Conservation (phyloP, 2,329 filamentous ascomycete genomes). For the Exophiala viscosa region DNA sequence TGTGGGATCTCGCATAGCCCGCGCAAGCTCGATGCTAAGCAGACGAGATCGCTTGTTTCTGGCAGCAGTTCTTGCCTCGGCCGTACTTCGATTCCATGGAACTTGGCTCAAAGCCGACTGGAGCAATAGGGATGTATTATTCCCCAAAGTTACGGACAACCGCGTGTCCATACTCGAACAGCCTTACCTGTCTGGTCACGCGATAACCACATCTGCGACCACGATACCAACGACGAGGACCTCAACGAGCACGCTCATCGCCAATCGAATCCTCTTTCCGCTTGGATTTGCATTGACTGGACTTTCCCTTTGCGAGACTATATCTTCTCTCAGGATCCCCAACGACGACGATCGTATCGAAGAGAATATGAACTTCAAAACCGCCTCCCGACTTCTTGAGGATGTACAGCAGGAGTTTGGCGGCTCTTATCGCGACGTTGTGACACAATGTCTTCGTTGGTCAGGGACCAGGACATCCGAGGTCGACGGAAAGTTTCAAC, state of each 20-base stretch:
- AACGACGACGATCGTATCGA: conserved; percentile 22
- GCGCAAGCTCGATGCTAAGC: conserved; percentile 4
- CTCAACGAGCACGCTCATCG: conserved; percentile 11
- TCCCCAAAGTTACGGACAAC: background rate
- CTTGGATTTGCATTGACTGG: conserved; percentile 23
- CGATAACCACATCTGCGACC: background rate
- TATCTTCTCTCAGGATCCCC: conserved; percentile 11
- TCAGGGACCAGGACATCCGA: conserved; percentile 4
- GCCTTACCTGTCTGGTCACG: conserved; percentile 4
- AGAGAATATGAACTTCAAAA: conserved; percentile 22
- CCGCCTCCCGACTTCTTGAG: conserved; percentile 15
- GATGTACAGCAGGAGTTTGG: conserved; percentile 25
- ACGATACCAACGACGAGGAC: background rate
- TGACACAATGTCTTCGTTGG: conserved; percentile 20
- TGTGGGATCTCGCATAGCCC: background rate
- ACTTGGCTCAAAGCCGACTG: conserved; percentile 12
- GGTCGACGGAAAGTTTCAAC: conserved; percentile 21
- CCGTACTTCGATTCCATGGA: conserved; percentile 10
- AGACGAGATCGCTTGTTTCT: conserved; percentile 13
- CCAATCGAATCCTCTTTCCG: conserved; percentile 20
- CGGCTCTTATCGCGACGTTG: conserved; percentile 20
- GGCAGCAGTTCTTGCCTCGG: conserved; percentile 14
- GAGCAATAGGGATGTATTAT: conserved; percentile 11
- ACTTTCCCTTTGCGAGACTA: conserved; percentile 25
- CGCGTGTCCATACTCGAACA: background rate